phyloP scores from a whole-genome alignment of 352 stramenopile species.

The Pythium volutum region DNA sequence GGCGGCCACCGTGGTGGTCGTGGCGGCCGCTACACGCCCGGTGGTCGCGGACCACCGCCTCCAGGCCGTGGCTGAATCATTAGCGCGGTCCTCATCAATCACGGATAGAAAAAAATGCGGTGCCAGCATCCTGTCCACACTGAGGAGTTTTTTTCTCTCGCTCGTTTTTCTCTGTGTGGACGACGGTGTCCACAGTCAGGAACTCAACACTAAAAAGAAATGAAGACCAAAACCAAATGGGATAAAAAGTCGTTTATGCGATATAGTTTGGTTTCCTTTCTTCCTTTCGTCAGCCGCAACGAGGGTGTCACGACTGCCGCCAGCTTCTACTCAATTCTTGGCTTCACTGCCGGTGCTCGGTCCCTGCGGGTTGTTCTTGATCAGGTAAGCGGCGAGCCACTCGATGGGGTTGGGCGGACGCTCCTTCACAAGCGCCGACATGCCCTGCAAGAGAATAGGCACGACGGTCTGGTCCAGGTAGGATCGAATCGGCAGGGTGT shows the following conservation, averaged over 20 bases:
- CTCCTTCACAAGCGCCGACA: constrained; percentile 98
- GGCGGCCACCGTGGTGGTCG: constrained; percentile 31
- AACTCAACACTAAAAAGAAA: constrained; percentile 5
- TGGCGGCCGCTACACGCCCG: constrained; percentile 34
- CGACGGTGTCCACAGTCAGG: constrained; percentile 9
- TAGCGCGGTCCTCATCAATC: neutral
- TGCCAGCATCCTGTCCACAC: neutral
- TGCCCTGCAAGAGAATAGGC: constrained; percentile 97
- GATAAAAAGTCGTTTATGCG: constrained; percentile 11
- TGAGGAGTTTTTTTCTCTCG: neutral
- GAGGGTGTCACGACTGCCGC: neutral
- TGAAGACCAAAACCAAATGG: neutral
- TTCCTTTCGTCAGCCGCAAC: neutral
- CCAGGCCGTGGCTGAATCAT: constrained; percentile 15
- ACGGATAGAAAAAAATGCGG: constrained; percentile 3
- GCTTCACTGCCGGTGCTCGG: constrained; percentile 41
- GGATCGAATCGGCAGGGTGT: constrained; percentile 94
- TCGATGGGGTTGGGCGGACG: constrained; percentile 96
- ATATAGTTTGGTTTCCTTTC: neutral
- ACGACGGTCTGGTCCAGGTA: constrained; percentile 99
- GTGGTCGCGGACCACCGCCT: constrained; percentile 22
- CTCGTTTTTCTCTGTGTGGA: neutral
- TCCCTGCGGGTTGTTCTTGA: constrained; percentile 96
- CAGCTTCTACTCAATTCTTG: constrained; percentile 57
- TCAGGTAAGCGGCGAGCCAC: constrained; percentile 95